Percentiles rank a stretch among this genome's conserved stretches.
Conservation (phyloP, 2,329 filamentous ascomycete species). For the Byssoonygena ceratinophila region DNA sequence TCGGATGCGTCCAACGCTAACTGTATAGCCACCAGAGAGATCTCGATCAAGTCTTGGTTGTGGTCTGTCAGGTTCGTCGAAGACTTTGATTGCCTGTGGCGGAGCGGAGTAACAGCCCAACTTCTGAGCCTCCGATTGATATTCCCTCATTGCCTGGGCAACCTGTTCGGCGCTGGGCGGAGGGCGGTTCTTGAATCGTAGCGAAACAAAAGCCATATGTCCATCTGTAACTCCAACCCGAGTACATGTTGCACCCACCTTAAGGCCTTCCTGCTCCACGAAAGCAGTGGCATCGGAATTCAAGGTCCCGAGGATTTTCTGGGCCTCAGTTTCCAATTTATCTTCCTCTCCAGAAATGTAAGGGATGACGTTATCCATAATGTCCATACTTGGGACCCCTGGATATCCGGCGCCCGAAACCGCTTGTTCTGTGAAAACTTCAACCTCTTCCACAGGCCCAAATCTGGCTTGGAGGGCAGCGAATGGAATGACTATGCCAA, state of each 20-base stretch:
- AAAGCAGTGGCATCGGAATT: conserved; percentile 64
- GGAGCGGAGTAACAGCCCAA: conserved; percentile 84
- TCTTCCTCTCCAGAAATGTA: conserved; percentile 91
- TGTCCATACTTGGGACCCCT: conserved; percentile 78
- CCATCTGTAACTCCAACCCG: conserved; percentile 91
- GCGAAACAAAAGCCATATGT: conserved; percentile 85
- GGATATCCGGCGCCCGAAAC: conserved; percentile 72
- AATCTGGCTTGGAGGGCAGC: conserved; percentile 80
- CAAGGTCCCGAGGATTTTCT: conserved; percentile 78
- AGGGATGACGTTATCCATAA: conserved; percentile 90
- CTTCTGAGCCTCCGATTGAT: conserved; percentile 68
- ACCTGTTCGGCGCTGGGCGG: conserved; percentile 65
- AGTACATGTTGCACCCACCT: conserved; percentile 80
- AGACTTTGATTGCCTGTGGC: conserved; percentile 67
- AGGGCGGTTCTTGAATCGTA: conserved; percentile 67
- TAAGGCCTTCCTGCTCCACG: conserved; percentile 60
- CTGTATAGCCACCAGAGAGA: conserved; percentile 73
- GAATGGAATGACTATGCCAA: conserved; percentile 89
- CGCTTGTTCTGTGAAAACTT: conserved; percentile 90
- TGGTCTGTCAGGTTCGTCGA: conserved; percentile 80
- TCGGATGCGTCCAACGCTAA: conserved; percentile 77
- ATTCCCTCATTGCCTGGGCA: conserved; percentile 66
- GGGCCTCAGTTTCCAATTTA: conserved; percentile 87
- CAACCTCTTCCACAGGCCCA: conserved; percentile 63
- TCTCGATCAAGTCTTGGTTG: conserved; percentile 87